Evolutionary conservation across 2,329 filamentous ascomycete species (phyloP), one percentile per base, ranked within the genome.

Genomic region (Pseudogymnoascus sp.): DNA sequence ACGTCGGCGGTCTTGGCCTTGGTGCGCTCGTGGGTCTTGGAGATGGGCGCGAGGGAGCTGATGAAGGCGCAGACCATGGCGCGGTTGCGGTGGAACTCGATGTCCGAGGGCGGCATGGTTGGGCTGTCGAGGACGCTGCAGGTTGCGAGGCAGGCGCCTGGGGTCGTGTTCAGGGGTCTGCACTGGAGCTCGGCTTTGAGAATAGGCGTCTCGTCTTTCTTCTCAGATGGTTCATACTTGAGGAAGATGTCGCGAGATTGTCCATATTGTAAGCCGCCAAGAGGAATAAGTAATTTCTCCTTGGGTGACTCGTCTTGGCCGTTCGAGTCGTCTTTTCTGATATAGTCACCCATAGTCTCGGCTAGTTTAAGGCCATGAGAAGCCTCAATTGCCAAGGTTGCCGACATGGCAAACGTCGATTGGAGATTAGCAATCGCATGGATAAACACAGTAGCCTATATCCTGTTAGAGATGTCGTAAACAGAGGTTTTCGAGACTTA

Each of bases 401-500:
- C 79, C 0, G 75, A 73, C 3, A 74, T 80, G 2, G 83, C 83
- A 64, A 79, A 85, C 0, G 83, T 86, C 2, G 80, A 78, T 67
- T 84, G 83, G 1, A 87, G 69, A 65, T 86, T 85, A 16, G 84
- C 83, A 2, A 86, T 77, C 1, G 84, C 82, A 67, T 87, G 82
- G 2, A 85, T 77, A 64, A 87, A 86, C 3, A 84, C 82, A 2
- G 84, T 86, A 2, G 49, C 45, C 43, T 49, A 29, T 7, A 26
- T 2, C 7, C 43, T 29, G 43, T 49, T 23, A 49, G 43, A 49
- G 12, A 29, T 14, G 23, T 16, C 23, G 10, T 29, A 8, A 49
- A 49, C 8, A 5, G 6, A 10, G 11, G 43, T 6, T n/a, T 16
- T 12, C 0, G 23, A 29, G 43, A 29, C 43, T 49, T 49, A 81